Conservation (phyloP, 441 rosid species). For the Dalechampia spathulata region DNA sequence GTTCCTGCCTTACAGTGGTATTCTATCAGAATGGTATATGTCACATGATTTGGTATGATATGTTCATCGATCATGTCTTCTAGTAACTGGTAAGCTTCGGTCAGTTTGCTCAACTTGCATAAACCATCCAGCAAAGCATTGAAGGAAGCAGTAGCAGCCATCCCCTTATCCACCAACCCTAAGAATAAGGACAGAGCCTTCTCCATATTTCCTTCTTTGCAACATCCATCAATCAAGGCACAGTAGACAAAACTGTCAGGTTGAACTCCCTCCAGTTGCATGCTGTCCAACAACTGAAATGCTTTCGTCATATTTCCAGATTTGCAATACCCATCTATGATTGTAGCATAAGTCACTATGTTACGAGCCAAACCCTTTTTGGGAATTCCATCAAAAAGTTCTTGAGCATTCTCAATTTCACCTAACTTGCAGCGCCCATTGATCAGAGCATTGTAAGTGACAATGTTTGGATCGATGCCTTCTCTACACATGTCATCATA, state of each 20-base stretch:
- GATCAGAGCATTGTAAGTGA: constrained; percentile 53
- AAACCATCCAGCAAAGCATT: constrained; percentile 58
- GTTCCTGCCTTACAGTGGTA: constrained; percentile 60
- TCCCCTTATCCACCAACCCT: constrained; percentile 49
- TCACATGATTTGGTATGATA: constrained; percentile 50
- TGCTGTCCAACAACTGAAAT: constrained; percentile 39
- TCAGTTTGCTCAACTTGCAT: constrained; percentile 41
- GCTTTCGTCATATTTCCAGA: constrained; percentile 55
- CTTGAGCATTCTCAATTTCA: constrained; percentile 51
- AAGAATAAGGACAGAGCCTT: constrained; percentile 41
- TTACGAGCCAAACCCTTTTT: constrained; percentile 40
- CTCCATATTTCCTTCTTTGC: constrained; percentile 31
- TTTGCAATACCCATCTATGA: constrained; percentile 67
- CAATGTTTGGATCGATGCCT: constrained; percentile 34
- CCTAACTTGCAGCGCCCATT: constrained; percentile 61
- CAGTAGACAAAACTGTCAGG: constrained; percentile 53
- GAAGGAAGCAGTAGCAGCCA: constrained; percentile 47
- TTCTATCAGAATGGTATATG: constrained; percentile 62
- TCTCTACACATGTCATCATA: constrained; percentile 41
- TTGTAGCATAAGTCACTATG: constrained; percentile 49
- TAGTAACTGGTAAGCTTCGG: constrained; percentile 40
- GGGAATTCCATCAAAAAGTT: constrained; percentile 60
- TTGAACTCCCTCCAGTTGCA: constrained; percentile 45
- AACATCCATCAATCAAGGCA: constrained; percentile 54
- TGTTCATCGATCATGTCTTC: constrained; percentile 46